Evolutionary conservation across 1,139 yeast genomes (phyloP).

Genomic region (Hyphopichia wangnamkhiaoensis): DNA sequence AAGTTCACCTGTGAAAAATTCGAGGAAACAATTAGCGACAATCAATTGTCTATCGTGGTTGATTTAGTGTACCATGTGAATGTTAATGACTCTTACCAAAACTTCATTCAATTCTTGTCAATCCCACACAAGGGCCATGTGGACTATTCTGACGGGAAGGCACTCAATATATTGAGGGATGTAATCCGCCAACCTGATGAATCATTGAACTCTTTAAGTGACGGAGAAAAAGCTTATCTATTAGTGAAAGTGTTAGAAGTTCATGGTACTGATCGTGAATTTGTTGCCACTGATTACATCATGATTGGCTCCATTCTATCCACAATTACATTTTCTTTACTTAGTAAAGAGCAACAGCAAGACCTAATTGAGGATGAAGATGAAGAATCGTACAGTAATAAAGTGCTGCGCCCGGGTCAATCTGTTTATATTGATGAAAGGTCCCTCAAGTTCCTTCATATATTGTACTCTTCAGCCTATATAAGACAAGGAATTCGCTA

Average conservation of each 20-base stretch:
- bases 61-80: conserved; percentile 21
- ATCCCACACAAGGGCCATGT: too few species aligned
- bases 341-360: conserved; percentile 10
- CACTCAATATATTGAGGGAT: conserved; percentile 6
- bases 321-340: conserved; percentile 20
- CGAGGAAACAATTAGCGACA: conserved; percentile 4
- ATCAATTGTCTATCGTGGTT: conserved; percentile 3
- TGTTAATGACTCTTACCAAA: conserved; percentile 14
- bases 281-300: conserved; percentile 19
- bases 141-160: too few species aligned
- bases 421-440: conserved; percentile 8
- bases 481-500: conserved; percentile 22
- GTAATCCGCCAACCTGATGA: not conserved
- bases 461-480: conserved; percentile 25
- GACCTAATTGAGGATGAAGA: conserved; percentile 12
- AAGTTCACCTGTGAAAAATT: not conserved
- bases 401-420: not conserved
- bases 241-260: conserved; percentile 20
- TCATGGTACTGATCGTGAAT: conserved; percentile 17
- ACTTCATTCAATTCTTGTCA: conserved; percentile 20
- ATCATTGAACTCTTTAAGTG: not conserved
- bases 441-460: conserved; percentile 12
- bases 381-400: conserved; percentile 9
- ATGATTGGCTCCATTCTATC: conserved; percentile 24
- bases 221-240: conserved; percentile 13